Base-by-base conservation (phyloP, 768 basidiomycete genomes). In the Filobasidium floriforme region DNA sequence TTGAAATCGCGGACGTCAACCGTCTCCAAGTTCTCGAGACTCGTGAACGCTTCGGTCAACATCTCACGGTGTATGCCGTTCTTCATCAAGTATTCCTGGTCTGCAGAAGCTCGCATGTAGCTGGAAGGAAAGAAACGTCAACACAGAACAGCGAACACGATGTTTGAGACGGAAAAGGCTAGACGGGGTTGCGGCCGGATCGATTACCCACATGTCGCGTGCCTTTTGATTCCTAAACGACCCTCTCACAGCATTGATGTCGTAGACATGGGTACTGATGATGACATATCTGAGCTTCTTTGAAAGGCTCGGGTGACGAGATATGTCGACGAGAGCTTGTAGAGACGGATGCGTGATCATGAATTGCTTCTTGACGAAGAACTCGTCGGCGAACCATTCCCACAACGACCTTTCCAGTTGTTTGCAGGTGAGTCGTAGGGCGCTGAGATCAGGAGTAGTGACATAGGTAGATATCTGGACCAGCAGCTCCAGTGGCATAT, bases 311-410 rank as follows among this genome's bases (percentile, higher is more conserved):
- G 46, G 46, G 12, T 22, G 15, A 5, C 12, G 46, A 14, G 46
- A 49, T 5, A 49, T 49, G 46, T 49, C 46, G 46, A 49, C 22
- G 46, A 49, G 46, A 49, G 18, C 22, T 49, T 49, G 46, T 49
- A 49, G 12, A 14, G 46, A 49, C 2, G 46, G 46, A 5, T 49
- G 46, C 18, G 46, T 49, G 46, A 49, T 49, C 46, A 49, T 49
- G 46, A 49, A 49, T 22, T 49, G 46, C 22, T 49, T 49, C 46
- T 49, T 49, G 46, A 22, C 46, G 22, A 49, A 49, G 46, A 49
- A 49, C 14, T 49, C 46, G 18, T 49, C 22, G 46, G 46, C 46
- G 12, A 49, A 49, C 46, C 46, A 49, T 15, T 49, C 46, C 46
- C 46, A 49, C 14, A 49, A 14, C 46, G 46, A 49, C 22, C 46